Percentiles rank a stretch among this genome's conserved stretches.
phyloP scores from a whole-genome alignment of 768 basidiomycete species.

The Favolaschia claudopus region DNA sequence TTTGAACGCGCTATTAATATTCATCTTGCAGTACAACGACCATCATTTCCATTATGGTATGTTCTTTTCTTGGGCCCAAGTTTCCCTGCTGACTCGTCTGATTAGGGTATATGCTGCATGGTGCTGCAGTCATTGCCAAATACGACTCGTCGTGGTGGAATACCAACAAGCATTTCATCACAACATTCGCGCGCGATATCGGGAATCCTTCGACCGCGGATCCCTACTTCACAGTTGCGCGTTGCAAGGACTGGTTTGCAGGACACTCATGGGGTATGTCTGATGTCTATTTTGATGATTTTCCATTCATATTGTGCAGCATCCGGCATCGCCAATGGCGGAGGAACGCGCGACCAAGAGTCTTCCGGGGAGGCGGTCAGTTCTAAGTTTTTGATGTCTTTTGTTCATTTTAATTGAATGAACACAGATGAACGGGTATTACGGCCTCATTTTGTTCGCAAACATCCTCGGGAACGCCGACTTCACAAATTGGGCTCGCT shows the following conservation, averaged over 20 bases:
- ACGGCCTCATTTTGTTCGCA: slow-evolving; percentile 43
- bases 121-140: slow-evolving; percentile 41
- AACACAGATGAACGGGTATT: slow-evolving; percentile 40
- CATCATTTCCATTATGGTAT: slow-evolving; percentile 48
- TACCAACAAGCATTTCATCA: slow-evolving; percentile 34
- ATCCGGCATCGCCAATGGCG: slow-evolving; percentile 44
- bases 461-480: slow-evolving; percentile 39
- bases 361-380: slow-evolving; percentile 39
- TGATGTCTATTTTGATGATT: not conserved
- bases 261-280: slow-evolving; percentile 45
- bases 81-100: no score
- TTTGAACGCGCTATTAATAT: not conserved
- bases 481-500: slow-evolving; percentile 40
- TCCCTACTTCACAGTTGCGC: slow-evolving; percentile 40
- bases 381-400: not conserved
- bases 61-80: no score
- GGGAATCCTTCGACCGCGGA: slow-evolving; percentile 42
- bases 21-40: slow-evolving; percentile 35
- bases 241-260: slow-evolving; percentile 44
- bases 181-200: slow-evolving; percentile 41
- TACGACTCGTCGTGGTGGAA: slow-evolving; percentile 35
- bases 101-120: slow-evolving; percentile 41
- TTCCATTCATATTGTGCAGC: slow-evolving; percentile 23
- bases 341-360: slow-evolving; percentile 43
- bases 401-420: not conserved